Evolutionary conservation across 129 eudicot genomes (phyloP).

Genomic region (Silybum marianum): DNA sequence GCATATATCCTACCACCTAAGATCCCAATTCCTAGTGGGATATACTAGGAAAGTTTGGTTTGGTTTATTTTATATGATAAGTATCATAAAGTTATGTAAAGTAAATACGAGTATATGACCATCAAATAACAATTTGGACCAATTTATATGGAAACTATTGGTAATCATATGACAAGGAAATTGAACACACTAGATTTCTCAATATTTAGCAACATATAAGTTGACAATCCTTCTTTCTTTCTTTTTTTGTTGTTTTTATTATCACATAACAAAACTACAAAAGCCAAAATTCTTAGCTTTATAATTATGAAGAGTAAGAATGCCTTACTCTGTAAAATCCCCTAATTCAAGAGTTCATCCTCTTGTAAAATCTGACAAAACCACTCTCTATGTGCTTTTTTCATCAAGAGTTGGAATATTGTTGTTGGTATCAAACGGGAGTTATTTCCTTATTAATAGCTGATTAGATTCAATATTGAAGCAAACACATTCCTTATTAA

Average conservation of each 20-base stretch:
- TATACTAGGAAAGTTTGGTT: neutral
- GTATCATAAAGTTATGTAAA: neutral
- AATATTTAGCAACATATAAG: neutral
- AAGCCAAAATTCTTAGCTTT: neutral
- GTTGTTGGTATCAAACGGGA: neutral
- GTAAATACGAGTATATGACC: neutral
- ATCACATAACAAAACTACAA: neutral
- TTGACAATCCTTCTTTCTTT: slow-evolving; percentile 1
- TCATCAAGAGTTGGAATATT: neutral
- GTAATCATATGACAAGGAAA: neutral
- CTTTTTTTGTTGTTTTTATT: neutral
- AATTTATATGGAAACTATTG: neutral
- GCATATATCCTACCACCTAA: neutral
- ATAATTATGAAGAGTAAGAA: neutral
- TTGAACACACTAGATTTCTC: neutral
- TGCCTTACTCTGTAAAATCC: neutral
- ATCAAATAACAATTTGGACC: neutral
- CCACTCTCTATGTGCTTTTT: neutral
- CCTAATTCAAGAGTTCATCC: neutral
- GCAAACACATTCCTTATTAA: neutral
- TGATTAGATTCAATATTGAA: neutral
- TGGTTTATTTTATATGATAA: neutral
- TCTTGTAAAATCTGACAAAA: neutral
- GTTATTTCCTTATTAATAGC: neutral
- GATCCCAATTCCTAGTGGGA: neutral